Conservation (phyloP, 2,329 filamentous ascomycete genomes). For the Diaporthe destruens region DNA sequence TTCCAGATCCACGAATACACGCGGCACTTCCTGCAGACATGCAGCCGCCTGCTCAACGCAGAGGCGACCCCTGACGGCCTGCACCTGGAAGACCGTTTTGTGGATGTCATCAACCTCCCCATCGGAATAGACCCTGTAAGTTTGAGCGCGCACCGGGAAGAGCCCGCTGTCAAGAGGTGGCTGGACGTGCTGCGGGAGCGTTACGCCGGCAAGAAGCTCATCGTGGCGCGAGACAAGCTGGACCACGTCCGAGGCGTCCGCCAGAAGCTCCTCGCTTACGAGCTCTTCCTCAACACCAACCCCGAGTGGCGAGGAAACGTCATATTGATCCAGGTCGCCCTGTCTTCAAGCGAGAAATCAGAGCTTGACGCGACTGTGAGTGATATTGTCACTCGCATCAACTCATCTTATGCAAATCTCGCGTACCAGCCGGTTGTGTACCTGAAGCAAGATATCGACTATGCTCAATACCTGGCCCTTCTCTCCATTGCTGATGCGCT, state of each 20-base stretch:
- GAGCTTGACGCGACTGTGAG: slow-evolving; percentile 90
- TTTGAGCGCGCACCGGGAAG: slow-evolving; percentile 77
- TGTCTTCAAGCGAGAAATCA: slow-evolving; percentile 88
- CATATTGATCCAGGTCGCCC: slow-evolving; percentile 93
- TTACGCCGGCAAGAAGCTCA: slow-evolving; percentile 89
- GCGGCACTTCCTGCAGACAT: slow-evolving; percentile 94
- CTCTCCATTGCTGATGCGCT: slow-evolving; percentile 90
- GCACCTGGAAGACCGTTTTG: slow-evolving; percentile 91
- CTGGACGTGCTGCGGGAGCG: slow-evolving; percentile 83
- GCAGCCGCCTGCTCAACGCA: slow-evolving; percentile 89
- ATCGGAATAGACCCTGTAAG: slow-evolving; percentile 92
- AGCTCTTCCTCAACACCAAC: slow-evolving; percentile 93
- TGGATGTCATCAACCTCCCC: slow-evolving; percentile 86
- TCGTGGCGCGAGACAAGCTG: slow-evolving; percentile 94
- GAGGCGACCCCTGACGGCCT: slow-evolving; percentile 91
- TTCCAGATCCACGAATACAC: slow-evolving; percentile 96
- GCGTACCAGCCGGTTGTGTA: slow-evolving; percentile 95
- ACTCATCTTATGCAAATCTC: slow-evolving; percentile 89
- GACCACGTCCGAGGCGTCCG: slow-evolving; percentile 92
- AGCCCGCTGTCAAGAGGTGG: slow-evolving; percentile 82
- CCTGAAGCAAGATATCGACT: slow-evolving; percentile 93
- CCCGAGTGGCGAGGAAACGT: slow-evolving; percentile 90
- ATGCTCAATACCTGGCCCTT: slow-evolving; percentile 91
- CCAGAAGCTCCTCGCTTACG: slow-evolving; percentile 92
- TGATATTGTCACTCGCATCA: slow-evolving; percentile 94